Conservation (phyloP, 2,329 filamentous ascomycete species). For the Fusarium decemcellulare region DNA sequence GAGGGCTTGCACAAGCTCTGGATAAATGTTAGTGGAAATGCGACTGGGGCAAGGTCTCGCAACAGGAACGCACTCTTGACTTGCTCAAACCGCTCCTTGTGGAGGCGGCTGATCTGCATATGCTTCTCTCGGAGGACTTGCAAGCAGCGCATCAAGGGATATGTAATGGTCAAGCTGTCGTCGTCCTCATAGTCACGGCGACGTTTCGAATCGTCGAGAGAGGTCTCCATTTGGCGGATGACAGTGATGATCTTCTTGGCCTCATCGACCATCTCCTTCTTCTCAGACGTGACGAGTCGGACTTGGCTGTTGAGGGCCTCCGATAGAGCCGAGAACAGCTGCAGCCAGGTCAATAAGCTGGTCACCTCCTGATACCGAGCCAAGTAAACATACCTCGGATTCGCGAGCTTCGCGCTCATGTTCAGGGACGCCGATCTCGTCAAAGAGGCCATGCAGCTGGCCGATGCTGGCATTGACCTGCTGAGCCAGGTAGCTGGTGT, state of each 20-base stretch:
- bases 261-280: constrained; percentile 91
- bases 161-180: constrained; percentile 82
- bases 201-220: constrained; percentile 82
- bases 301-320: constrained; percentile 94
- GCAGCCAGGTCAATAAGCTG: constrained; percentile 23
- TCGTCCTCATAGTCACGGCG: constrained; percentile 76
- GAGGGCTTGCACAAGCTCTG: constrained; percentile 92
- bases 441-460: constrained; percentile 94
- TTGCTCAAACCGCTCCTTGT: constrained; percentile 94
- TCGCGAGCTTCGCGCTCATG: constrained; percentile 94
- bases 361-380: not conserved
- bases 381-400: constrained; percentile 77
- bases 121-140: constrained; percentile 89
- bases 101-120: constrained; percentile 81
- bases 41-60: not conserved
- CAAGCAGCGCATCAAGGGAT: constrained; percentile 85
- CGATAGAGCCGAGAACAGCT: constrained; percentile 94
- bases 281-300: constrained; percentile 86
- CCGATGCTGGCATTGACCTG: constrained; percentile 96
- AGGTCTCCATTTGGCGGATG: constrained; percentile 94
- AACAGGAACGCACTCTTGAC: constrained; percentile 80
- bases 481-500: constrained; percentile 92
- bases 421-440: constrained; percentile 95
- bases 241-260: constrained; percentile 86
- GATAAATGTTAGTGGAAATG: constrained; percentile 22